Base-by-base conservation (phyloP, 202 grass and related monocot genomes). In the Brachypodium distachyon region DNA sequence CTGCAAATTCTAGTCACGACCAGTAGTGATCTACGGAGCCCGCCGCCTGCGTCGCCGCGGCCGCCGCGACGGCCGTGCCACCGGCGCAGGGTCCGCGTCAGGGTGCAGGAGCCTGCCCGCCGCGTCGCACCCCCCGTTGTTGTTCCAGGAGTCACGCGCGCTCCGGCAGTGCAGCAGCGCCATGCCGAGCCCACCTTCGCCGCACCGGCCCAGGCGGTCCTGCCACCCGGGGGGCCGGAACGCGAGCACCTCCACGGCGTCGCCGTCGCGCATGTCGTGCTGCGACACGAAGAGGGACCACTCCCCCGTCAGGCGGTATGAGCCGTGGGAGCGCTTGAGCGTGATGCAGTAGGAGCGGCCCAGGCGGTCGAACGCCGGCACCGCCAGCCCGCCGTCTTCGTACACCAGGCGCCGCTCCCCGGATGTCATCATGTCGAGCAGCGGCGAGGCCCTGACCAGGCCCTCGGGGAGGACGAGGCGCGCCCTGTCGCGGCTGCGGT, bases 161-260 rank as follows among this genome's bases (percentile, higher is more conserved):
- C 29, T 7, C 67, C 72, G 19, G 60, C 51, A 55, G 26, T 59
- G 83, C 31, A 80, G 50, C 68, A 75, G 77, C 61, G 83, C 83
- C 41, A 85, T 28, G 42, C 83, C 77, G 41, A 85, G 77, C 19
- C 76, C 79, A 1, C 58, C 67, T 41, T 72, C 58, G 57, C 67
- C 73, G 79, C 4, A 29, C n/a, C 28, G 65, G 39, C 22, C 59
- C 2, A 78, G 73, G 40, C 73, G 79, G 32, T 9, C 67, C 79
- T 73, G 85, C 85, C 85, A 87, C 0, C 58, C 59, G 0, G 67
- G 51, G 7, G 73, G 85, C 1, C 73, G 79, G 79, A 87, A 87
- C 58, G 85, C 67, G 73, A 44, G 58, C 10, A 87, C 12, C 79
- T 87, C 67, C 3, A 83, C 50, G 49, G 59, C 14, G 85, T 87